These are phyloP conservation scores for Penicillium goetzii DNA, from an alignment of 495 filamentous ascomycete species.

Conservation along the genomic window DNA sequence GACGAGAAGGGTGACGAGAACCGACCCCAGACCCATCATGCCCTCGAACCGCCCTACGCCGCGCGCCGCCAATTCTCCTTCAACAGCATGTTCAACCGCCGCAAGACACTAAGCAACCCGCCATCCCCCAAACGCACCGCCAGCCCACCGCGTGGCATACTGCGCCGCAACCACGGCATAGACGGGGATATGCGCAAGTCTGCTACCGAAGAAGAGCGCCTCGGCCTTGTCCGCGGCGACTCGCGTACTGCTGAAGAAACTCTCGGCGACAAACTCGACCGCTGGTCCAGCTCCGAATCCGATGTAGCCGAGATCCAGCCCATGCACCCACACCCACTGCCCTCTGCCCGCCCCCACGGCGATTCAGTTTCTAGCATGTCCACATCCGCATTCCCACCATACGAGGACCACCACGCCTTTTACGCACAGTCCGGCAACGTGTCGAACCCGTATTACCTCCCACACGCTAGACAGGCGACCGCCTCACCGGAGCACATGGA, in stretches of 20 bases:
- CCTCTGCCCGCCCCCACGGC: constrained; percentile 26
- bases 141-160: constrained; percentile 38
- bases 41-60: constrained; percentile 25
- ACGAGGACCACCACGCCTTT: constrained; percentile 37
- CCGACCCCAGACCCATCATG: constrained; percentile 15
- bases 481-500: constrained; percentile 22
- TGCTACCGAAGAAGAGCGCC: constrained; percentile 83
- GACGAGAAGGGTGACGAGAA: constrained; percentile 34
- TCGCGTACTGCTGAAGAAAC: constrained; percentile 38
- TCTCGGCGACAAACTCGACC: constrained; percentile 39
- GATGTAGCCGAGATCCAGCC: constrained; percentile 26
- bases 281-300: constrained; percentile 37
- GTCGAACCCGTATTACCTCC: constrained; percentile 34
- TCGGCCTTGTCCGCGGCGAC: constrained; percentile 86
- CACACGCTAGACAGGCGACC: constrained; percentile 17
- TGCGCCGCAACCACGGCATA: constrained; percentile 53
- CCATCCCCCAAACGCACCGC: constrained; percentile 31
- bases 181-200: constrained; percentile 42
- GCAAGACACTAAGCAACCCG: constrained; percentile 39
- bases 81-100: constrained; percentile 72
- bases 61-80: constrained; percentile 88
- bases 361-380: constrained; percentile 38
- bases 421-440: constrained; percentile 17
- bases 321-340: constrained; percentile 17
- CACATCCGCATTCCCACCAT: constrained; percentile 40